Conservation (phyloP, 495 filamentous ascomycete species). For the Aspergillus ostianus region DNA sequence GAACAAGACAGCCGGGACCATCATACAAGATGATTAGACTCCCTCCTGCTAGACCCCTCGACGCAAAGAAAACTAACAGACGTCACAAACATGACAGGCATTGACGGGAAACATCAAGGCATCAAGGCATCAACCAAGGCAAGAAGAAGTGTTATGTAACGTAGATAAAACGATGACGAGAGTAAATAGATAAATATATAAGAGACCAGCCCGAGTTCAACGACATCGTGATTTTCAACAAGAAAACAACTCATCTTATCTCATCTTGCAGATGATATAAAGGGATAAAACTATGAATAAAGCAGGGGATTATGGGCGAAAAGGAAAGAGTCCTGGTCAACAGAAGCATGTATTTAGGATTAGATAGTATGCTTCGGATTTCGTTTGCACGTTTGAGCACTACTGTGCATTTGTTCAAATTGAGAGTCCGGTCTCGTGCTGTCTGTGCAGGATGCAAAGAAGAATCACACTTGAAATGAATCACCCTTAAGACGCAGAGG, state of each 20-base stretch:
- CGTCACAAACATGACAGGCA: neutral
- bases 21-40: neutral
- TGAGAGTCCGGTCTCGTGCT: neutral
- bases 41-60: too few relatives aligned
- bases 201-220: neutral
- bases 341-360: neutral
- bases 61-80: neutral
- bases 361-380: neutral
- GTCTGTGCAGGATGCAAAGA: neutral
- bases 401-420: neutral
- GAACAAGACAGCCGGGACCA: neutral
- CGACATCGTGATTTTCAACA: neutral
- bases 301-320: neutral
- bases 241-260: neutral
- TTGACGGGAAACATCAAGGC: too few relatives aligned
- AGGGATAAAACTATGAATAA: neutral
- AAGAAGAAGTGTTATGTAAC: neutral
- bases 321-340: neutral
- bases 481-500: conserved; percentile 18
- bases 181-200: neutral
- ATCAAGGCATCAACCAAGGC: too few relatives aligned
- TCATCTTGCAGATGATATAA: neutral
- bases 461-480: neutral
- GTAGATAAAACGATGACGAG: neutral
- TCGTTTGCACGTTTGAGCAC: neutral